phyloP scores from a whole-genome alignment of 116 monocot genomes.

The Dioscorea cayenensis region DNA sequence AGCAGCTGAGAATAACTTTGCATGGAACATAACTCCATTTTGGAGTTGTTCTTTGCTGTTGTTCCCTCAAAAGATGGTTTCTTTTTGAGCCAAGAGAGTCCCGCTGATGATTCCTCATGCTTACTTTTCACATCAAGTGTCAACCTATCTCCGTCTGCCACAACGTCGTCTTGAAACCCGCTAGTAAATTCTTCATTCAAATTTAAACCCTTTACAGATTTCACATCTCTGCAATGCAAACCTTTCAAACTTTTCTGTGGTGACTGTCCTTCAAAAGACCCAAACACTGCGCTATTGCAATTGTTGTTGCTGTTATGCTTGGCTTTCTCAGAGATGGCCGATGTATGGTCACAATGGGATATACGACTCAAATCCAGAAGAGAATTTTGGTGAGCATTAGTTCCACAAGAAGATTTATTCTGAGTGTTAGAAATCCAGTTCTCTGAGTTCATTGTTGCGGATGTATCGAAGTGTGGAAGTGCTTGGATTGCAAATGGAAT shows the following conservation, averaged over 20 bases:
- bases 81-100: conserved; percentile 9
- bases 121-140: neutral
- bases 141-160: too few relatives aligned
- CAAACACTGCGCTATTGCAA: conserved; percentile 2
- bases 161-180: conserved; percentile 2
- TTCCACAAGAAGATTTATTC: neutral
- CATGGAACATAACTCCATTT: neutral
- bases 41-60: neutral
- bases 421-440: conserved; percentile 5
- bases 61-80: conserved; percentile 1
- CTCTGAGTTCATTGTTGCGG: conserved; percentile 4
- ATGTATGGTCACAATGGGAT: neutral
- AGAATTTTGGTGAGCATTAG: conserved; percentile 16
- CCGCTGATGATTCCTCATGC: conserved; percentile 7
- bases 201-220: conserved; percentile 12
- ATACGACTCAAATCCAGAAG: conserved; percentile 5
- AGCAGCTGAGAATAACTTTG: conserved; percentile 6
- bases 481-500: conserved; percentile 27
- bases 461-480: conserved; percentile 16
- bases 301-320: neutral
- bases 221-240: conserved; percentile 2
- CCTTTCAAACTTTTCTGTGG: conserved; percentile 10
- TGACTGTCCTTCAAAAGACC: conserved; percentile 3
- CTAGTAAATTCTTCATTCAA: conserved; percentile 12
- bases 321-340: conserved; percentile 2